These are phyloP conservation scores for Metschnikowia borealis DNA, from an alignment of 805 yeast genomes.

Conservation along the genomic window DNA sequence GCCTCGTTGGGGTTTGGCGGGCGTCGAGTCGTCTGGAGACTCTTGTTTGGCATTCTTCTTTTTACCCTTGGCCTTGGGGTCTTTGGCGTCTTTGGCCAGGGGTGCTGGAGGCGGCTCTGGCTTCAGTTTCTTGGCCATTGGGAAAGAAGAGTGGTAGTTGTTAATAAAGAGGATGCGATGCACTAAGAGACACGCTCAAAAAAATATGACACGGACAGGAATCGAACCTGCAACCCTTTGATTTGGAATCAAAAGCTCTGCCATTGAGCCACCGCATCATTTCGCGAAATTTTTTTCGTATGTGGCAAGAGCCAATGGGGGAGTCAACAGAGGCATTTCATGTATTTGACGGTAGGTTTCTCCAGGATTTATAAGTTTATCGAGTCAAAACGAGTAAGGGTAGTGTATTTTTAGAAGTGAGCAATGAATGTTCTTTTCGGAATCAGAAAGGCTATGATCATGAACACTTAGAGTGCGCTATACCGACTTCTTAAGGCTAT, in stretches of 20 bases:
- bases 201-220: slow-evolving; percentile 22
- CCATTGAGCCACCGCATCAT: slow-evolving; percentile 23
- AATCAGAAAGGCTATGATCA: no score
- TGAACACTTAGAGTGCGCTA: no score
- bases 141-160: background rate
- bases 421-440: no score
- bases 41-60: slow-evolving; percentile 6
- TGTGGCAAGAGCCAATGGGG: no score
- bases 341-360: no score
- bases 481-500: no score
- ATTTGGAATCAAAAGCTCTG: slow-evolving; percentile 23
- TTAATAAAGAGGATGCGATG: background rate
- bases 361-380: no score
- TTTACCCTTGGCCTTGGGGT: background rate
- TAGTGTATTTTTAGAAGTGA: no score
- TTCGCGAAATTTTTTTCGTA: background rate
- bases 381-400: no score
- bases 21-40: slow-evolving; percentile 4
- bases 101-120: slow-evolving; percentile 6
- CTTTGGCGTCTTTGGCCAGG: slow-evolving; percentile 5
- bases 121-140: slow-evolving; percentile 12
- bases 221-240: slow-evolving; percentile 24
- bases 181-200: background rate
- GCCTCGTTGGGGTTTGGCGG: slow-evolving; percentile 37
- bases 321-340: no score